These are phyloP conservation scores for Phragmites australis DNA, from an alignment of 176 grass and related monocot genomes.

Conservation along the genomic window DNA sequence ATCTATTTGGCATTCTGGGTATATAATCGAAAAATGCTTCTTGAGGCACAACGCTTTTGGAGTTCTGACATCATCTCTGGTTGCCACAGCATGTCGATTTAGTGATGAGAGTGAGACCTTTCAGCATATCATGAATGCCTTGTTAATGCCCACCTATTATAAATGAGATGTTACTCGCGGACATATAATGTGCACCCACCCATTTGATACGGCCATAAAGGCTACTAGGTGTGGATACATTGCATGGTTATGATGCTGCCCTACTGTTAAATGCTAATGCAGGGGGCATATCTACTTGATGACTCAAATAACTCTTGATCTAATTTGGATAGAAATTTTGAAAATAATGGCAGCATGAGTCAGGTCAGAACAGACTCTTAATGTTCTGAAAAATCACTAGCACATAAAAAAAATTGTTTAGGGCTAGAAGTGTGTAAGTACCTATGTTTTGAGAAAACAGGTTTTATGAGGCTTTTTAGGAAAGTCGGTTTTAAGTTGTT, in stretches of 20 bases:
- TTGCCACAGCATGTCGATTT: slow-evolving; percentile 97
- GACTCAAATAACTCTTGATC: background rate
- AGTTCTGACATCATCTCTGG: slow-evolving; percentile 88
- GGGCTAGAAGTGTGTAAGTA: background rate
- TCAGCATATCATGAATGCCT: slow-evolving; percentile 60
- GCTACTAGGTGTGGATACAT: background rate
- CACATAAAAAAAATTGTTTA: background rate
- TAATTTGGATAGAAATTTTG: background rate
- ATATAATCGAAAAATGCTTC: slow-evolving; percentile 92
- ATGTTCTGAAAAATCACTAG: background rate
- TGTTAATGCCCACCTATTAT: slow-evolving; percentile 62
- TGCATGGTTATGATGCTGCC: background rate
- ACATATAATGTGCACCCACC: slow-evolving; percentile 11
- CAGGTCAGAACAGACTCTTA: background rate
- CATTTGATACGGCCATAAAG: background rate
- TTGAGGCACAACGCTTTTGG: slow-evolving; percentile 85
- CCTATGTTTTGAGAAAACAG: background rate
- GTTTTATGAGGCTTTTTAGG: background rate
- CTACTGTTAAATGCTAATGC: background rate
- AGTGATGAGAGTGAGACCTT: slow-evolving; percentile 94
- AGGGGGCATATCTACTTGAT: background rate
- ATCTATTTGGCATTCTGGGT: slow-evolving; percentile 86
- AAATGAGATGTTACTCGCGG: slow-evolving; percentile 43
- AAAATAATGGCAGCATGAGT: background rate
- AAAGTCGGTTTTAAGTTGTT: background rate